phyloP scores from a whole-genome alignment of 306 rosid species.

The Cucurbita pepo region DNA sequence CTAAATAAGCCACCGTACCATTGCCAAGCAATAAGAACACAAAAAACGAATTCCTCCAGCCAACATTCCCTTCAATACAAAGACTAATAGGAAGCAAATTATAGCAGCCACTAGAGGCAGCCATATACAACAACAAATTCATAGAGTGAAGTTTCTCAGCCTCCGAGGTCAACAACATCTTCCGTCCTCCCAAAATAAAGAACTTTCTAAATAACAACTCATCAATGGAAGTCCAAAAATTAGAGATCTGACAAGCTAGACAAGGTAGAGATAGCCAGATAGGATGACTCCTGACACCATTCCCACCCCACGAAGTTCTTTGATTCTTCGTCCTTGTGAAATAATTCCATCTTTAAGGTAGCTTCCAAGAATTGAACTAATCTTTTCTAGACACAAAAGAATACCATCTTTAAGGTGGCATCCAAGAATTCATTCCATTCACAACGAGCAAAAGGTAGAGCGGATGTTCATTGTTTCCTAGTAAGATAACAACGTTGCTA shows the following conservation, averaged over 20 bases:
- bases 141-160: constrained; percentile 59
- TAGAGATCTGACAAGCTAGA: no score
- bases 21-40: constrained; percentile 41
- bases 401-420: background rate
- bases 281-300: no score
- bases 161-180: constrained; percentile 44
- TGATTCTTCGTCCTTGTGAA: no score
- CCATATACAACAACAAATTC: constrained; percentile 59
- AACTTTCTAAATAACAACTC: no score
- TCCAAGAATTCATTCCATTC: background rate
- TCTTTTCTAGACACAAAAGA: background rate
- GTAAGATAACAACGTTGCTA: background rate
- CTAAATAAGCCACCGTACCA: constrained; percentile 62
- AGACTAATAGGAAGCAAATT: constrained; percentile 45
- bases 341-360: no score
- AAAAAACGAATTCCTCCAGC: constrained; percentile 32
- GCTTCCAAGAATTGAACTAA: no score
- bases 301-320: no score
- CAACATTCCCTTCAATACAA: constrained; percentile 51
- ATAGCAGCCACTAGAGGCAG: constrained; percentile 58
- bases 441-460: background rate
- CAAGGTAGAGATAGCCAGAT: no score
- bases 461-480: background rate
- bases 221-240: no score
- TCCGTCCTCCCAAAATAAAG: constrained; percentile 30